Conservation (phyloP, 2,329 filamentous ascomycete genomes). For the Neonectria sp. region DNA sequence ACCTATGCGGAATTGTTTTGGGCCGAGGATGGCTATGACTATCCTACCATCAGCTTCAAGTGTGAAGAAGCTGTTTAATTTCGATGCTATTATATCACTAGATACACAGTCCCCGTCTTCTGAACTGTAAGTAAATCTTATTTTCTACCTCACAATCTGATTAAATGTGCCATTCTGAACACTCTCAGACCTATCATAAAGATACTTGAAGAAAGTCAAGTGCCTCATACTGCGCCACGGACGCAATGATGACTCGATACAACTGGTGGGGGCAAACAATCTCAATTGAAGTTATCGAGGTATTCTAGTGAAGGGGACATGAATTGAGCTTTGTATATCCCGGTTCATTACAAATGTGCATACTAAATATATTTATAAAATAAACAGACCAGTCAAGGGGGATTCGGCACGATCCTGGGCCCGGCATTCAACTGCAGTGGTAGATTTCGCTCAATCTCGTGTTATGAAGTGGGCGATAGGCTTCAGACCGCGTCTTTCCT, state of each 20-base stretch:
- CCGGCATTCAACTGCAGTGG: too few relatives aligned
- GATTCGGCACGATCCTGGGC: too few relatives aligned
- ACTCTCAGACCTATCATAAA: neutral
- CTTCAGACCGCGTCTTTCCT: too few relatives aligned
- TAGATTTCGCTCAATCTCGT: too few relatives aligned
- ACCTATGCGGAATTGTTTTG: neutral
- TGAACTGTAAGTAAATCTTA: neutral
- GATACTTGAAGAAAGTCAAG: neutral
- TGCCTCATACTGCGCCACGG: neutral
- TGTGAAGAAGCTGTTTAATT: neutral
- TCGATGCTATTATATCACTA: neutral
- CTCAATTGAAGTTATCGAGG: too few relatives aligned
- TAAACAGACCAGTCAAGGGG: too few relatives aligned
- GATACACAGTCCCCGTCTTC: neutral
- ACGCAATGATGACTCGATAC: neutral
- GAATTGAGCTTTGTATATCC: too few relatives aligned
- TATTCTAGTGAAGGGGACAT: too few relatives aligned
- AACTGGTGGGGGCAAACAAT: too few relatives aligned
- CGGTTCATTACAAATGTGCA: too few relatives aligned
- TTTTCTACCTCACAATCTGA: neutral
- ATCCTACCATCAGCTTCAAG: neutral
- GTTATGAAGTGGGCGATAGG: too few relatives aligned
- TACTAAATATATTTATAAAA: too few relatives aligned
- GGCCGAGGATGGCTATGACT: neutral
- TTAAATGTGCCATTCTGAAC: neutral